Base-by-base conservation (phyloP, 768 basidiomycete species). In the Lyophyllum decastes region DNA sequence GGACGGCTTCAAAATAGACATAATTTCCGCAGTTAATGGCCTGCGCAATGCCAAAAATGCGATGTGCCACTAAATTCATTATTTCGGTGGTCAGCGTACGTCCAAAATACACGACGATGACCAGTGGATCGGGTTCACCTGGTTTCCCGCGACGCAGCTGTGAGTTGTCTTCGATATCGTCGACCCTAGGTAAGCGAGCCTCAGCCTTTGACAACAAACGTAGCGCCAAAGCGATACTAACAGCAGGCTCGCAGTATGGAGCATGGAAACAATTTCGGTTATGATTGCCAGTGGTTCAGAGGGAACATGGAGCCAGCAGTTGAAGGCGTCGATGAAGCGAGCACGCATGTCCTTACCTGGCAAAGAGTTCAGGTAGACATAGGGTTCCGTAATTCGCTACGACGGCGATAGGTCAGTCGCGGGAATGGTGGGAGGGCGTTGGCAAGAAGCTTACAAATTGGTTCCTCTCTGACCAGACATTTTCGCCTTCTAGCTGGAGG, bases 261-360 rank as follows among this genome's bases (percentile, higher is more conserved):
- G n/a, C 94, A 95, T 96, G 66, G 86, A 85, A 30, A 98, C 90
- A 53, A 98, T 85, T 60, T 81, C 82, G 2, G 86, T 80, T 57
- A 98, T 93, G 47, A 89, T 74, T 35, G 72, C 70, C 16, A 95
- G 80, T 68, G 88, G 88, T 33, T 83, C 80, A 33, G 75, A 70
- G 0, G 92, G 89, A 8, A 97, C 94, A 6, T 87, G 68, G 17
- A 97, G 82, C 95, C 95, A 98, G 1, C 73, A 34, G 64, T 98
- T 95, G 83, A 98, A 98, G 0, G 96, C 93, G 52, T 87, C 88
- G 62, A 95, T 92, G 69, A 98, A 80, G 63, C 86, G 82, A 0
- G 86, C 79, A 11, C 96, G 85, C 61, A 98, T 88, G 59, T 97
- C 95, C 70, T 97, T 97, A 14, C 96, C 95, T 0, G 92, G 92